Base-by-base conservation (phyloP, 2,329 filamentous ascomycete species). In the Clarireedia monteithiana region DNA sequence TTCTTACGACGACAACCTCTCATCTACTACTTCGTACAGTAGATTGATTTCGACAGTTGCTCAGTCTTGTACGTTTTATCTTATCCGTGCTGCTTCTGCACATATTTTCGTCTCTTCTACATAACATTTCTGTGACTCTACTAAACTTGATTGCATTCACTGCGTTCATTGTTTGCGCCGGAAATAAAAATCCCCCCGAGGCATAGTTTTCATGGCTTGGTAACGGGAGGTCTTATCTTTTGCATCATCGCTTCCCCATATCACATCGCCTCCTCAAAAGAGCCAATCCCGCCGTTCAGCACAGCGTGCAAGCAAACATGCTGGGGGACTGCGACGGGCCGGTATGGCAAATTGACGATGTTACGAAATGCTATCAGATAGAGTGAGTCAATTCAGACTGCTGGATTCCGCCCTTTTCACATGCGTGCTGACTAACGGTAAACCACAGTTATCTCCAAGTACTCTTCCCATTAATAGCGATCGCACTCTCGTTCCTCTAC, bases 381-480 rank as follows among this genome's bases (percentile, higher is more conserved):
- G 83, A 89, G 86, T 89, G 73, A 70, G 85, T 77, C 17, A n/a
- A 39, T 3, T n/a, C 24, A 17, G 6, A 7, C 2, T 5, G 10
- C 24, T n/a, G 14, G 17, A 54, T 42, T n/a, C 39, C 20, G 39
- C 39, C 9, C n/a, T 42, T n/a, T n/a, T n/a, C 15, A 17, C 39
- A 42, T 17, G 26, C 27, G 20, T 34, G 24, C 6, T 26, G 14
- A 58, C 39, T 46, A 53, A 63, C 68, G 38, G 66, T 58, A 44
- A 53, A 58, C 14, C 61, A 58, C 69, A 92, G 89, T 71, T 91
- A 88, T 70, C 80, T 95, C 53, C 85, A 89, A 71, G 83, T 89
- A 59, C 76, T 95, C 48, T 78, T 97, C 54, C 94, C 94, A 54
- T 75, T 94, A 59, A 73, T 85, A 59, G 77, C 86, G 57, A 82